Conservation (phyloP, 1,284 basidiomycete species). For the Austroboletus niveus region DNA sequence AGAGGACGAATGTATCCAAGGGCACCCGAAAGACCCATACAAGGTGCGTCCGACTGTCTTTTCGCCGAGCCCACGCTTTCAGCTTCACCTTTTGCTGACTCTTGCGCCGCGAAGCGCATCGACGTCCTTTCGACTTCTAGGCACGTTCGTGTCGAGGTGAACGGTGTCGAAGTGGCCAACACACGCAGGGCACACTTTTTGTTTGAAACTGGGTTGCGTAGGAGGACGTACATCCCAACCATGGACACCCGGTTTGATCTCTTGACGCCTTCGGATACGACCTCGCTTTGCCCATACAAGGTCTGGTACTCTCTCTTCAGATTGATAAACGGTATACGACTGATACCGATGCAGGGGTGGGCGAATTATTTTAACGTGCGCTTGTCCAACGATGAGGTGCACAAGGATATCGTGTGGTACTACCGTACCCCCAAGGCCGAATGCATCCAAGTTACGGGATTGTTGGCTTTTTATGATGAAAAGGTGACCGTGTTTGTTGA, state of each 20-base stretch:
- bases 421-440: slow-evolving; percentile 54
- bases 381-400: slow-evolving; percentile 42
- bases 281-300: slow-evolving; percentile 63
- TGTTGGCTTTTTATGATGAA: slow-evolving; percentile 62
- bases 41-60: slow-evolving; percentile 43
- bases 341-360: slow-evolving; percentile 43
- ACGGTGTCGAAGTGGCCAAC: slow-evolving; percentile 61
- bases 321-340: background rate
- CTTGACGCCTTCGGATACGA: slow-evolving; percentile 45
- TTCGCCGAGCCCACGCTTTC: background rate
- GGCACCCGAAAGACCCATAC: slow-evolving; percentile 67
- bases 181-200: slow-evolving; percentile 52
- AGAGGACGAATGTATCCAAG: slow-evolving; percentile 60
- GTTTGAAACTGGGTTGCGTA: slow-evolving; percentile 55
- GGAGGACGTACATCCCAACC: slow-evolving; percentile 61
- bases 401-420: slow-evolving; percentile 60
- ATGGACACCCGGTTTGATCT: slow-evolving; percentile 53
- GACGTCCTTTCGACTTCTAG: slow-evolving; percentile 60
- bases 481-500: slow-evolving; percentile 67
- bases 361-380: slow-evolving; percentile 58
- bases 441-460: slow-evolving; percentile 50
- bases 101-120: slow-evolving; percentile 44
- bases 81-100: too few relatives aligned
- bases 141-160: slow-evolving; percentile 57
- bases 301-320: slow-evolving; percentile 29